Percentiles rank a stretch among this genome's conserved stretches.
These are phyloP conservation scores for Candida andamanensis DNA, from an alignment of 805 yeast genomes.

Conservation along the genomic window DNA sequence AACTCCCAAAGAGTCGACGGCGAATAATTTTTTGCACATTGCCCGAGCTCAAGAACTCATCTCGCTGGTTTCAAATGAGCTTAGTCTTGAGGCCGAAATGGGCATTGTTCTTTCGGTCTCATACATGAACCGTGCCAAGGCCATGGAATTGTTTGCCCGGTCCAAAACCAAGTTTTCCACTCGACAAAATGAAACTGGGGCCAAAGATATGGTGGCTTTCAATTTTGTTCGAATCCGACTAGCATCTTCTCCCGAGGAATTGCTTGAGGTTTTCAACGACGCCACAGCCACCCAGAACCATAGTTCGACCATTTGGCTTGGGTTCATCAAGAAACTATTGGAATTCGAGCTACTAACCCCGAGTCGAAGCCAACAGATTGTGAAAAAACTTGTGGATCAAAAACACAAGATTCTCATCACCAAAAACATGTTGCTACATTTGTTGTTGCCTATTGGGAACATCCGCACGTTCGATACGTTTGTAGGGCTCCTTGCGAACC, in stretches of 20 bases:
- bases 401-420: constrained; percentile 22
- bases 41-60: constrained; percentile 11
- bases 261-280: constrained; percentile 29
- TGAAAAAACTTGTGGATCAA: constrained; percentile 20
- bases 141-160: constrained; percentile 17
- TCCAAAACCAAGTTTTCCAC: constrained; percentile 4
- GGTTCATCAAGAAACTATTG: constrained; percentile 26
- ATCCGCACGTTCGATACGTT: constrained; percentile 9
- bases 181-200: constrained; percentile 19
- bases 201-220: constrained; percentile 18
- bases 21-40: too few relatives aligned
- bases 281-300: constrained; percentile 18
- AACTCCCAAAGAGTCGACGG: not conserved
- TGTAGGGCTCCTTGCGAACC: constrained; percentile 9
- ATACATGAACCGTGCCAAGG: constrained; percentile 19
- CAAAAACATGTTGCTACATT: constrained; percentile 25
- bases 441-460: constrained; percentile 24
- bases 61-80: constrained; percentile 4
- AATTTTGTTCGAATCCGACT: constrained; percentile 22
- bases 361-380: constrained; percentile 21
- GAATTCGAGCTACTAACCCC: constrained; percentile 29
- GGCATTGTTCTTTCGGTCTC: constrained; percentile 31
- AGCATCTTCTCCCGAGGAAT: constrained; percentile 29
- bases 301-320: constrained; percentile 30
- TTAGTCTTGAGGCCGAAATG: constrained; percentile 29